A percentile compares a stretch with the other conserved stretches of the same genome.
Evolutionary conservation across 1,139 yeast genomes (phyloP).

Genomic region (Williopsis jadinii): DNA sequence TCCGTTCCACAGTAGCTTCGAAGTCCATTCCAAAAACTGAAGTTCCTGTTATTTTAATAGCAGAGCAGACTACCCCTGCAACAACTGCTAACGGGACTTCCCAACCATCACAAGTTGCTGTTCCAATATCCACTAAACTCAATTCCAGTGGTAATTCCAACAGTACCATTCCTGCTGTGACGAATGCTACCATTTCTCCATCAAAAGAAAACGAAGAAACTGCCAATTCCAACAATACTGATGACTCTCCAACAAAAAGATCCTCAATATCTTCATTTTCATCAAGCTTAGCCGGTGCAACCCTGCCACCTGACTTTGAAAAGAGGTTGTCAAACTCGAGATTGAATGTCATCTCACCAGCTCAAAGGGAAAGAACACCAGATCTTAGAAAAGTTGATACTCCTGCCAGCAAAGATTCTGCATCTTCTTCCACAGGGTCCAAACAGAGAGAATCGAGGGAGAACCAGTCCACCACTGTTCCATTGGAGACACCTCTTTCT

Average conservation of each 20-base stretch:
- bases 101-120: neutral
- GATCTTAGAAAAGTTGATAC: neutral
- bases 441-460: no score
- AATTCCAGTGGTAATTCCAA: neutral
- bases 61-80: no score
- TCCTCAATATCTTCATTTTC: slow-evolving; percentile 11
- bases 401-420: no score
- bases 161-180: neutral
- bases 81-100: no score
- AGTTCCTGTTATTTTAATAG: neutral
- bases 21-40: slow-evolving; percentile 12
- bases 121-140: neutral
- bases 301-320: slow-evolving; percentile 22
- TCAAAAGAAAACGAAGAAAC: no score
- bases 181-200: neutral
- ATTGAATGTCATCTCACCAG: neutral
- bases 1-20: slow-evolving; percentile 15
- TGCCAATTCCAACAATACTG: no score
- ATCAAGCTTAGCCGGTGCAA: slow-evolving; percentile 19
- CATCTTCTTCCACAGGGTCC: no score
- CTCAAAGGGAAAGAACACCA: neutral
- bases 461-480: no score
- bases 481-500: neutral
- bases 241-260: no score
- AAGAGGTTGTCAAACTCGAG: slow-evolving; percentile 5